These are phyloP conservation scores for Phoma sp. DNA, from an alignment of 2,329 filamentous ascomycete species.

Conservation along the genomic window DNA sequence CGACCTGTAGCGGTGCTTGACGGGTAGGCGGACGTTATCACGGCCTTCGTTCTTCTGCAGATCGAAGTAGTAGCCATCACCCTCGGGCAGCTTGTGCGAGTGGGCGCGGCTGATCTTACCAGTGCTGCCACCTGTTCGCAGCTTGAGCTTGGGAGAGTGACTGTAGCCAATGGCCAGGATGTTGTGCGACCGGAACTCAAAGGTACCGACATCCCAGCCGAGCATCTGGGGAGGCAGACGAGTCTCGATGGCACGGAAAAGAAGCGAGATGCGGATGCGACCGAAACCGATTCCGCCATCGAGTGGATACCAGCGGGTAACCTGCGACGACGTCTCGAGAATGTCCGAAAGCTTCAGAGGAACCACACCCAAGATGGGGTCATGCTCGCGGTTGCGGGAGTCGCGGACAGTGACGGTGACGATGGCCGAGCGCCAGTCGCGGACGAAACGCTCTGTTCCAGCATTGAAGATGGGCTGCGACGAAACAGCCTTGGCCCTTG, in stretches of 20 bases:
- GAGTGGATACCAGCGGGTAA: conserved; percentile 93
- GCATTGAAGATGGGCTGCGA: conserved; percentile 98
- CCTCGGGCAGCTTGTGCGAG: conserved; percentile 66
- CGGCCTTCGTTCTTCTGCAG: conserved; percentile 58
- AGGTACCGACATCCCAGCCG: conserved; percentile 94
- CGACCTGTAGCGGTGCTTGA: conserved; percentile 88
- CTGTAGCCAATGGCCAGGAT: conserved; percentile 70
- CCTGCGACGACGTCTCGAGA: conserved; percentile 84
- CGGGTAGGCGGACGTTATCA: conserved; percentile 74
- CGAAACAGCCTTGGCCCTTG: conserved; percentile 90
- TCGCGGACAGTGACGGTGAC: conserved; percentile 90
- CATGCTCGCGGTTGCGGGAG: conserved; percentile 86
- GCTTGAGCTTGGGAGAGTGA: conserved; percentile 69
- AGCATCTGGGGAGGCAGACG: conserved; percentile 83
- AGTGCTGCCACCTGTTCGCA: conserved; percentile 84
- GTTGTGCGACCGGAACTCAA: conserved; percentile 78
- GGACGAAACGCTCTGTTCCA: conserved; percentile 88
- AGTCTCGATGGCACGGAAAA: conserved; percentile 90
- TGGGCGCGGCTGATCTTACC: conserved; percentile 70
- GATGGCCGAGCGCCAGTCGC: conserved; percentile 89
- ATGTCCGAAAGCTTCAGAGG: conserved; percentile 87
- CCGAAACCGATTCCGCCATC: conserved; percentile 93
- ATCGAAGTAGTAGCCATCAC: conserved; percentile 67
- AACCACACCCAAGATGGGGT: conserved; percentile 91
- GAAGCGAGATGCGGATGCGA: conserved; percentile 82